These are phyloP conservation scores for Chlamydomonas sp. DNA, from an alignment of 139 green algal genomes.

Conservation along the genomic window DNA sequence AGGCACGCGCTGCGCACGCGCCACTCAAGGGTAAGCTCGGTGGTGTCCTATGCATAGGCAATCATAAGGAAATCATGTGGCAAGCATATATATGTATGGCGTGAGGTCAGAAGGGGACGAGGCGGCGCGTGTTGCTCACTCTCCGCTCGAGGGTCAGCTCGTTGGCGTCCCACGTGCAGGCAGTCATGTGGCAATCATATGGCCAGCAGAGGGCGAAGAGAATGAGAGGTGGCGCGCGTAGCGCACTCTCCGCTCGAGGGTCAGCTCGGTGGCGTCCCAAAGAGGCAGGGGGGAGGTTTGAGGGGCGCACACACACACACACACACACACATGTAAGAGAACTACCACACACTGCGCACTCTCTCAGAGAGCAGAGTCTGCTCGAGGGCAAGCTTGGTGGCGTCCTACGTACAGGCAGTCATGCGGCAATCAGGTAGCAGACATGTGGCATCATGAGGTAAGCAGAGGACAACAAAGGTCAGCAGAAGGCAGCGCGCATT, in stretches of 20 bases:
- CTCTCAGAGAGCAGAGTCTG: no score
- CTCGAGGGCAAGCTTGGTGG: not conserved
- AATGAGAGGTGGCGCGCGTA: conserved; percentile 74
- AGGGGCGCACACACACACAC: no score
- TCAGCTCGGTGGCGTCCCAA: conserved; percentile 50
- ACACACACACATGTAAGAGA: not conserved
- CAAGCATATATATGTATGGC: no score
- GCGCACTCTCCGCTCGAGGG: conserved; percentile 61
- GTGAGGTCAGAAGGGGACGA: no score
- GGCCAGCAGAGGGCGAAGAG: no score
- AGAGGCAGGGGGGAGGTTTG: no score
- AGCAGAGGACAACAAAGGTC: no score
- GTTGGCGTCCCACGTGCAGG: conserved; percentile 53
- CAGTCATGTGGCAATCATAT: conserved; percentile 62
- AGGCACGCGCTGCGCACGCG: conserved; percentile 19
- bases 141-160: conserved; percentile 61
- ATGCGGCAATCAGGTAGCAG: no score
- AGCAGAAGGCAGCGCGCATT: no score
- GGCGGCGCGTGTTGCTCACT: conserved; percentile 67
- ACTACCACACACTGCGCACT: no score
- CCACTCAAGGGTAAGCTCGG: not conserved
- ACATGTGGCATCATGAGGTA: no score
- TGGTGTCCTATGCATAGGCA: not conserved
- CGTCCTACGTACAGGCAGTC: not conserved
- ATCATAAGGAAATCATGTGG: conserved; percentile 48